A percentile compares a stretch with the other conserved stretches of the same genome.
Conservation (phyloP, 495 filamentous ascomycete species). For the Penicillium coffeae region DNA sequence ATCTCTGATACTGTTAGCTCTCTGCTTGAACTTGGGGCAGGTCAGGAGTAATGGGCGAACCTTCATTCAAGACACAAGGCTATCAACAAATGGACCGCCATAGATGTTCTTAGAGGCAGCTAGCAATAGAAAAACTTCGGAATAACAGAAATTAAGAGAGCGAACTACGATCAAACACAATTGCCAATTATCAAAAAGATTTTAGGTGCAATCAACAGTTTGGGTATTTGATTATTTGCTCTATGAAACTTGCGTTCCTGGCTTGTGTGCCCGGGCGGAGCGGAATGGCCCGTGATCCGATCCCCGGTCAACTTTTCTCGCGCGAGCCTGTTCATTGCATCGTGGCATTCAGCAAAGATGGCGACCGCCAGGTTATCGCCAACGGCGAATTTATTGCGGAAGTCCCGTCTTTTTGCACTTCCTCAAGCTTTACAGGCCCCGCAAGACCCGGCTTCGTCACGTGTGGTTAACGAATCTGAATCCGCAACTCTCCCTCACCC, state of each 20-base stretch:
- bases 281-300: conserved; percentile 16
- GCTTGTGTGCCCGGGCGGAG: conserved; percentile 15
- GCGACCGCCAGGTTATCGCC: conserved; percentile 51
- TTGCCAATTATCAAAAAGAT: no score
- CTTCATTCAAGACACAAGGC: no score
- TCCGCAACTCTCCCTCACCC: conserved; percentile 74
- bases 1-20: conserved; percentile 55
- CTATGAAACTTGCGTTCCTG: conserved; percentile 12
- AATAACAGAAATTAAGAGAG: no score
- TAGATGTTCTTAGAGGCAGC: no score
- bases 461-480: conserved; percentile 47
- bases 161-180: no score
- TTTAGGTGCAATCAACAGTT: no score
- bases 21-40: conserved; percentile 44
- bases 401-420: conserved; percentile 62
- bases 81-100: no score
- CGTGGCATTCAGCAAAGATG: conserved; percentile 37
- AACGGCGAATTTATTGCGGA: conserved; percentile 60
- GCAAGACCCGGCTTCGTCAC: conserved; percentile 36
- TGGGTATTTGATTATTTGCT: no score
- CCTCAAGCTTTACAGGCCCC: conserved; percentile 53
- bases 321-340: conserved; percentile 19
- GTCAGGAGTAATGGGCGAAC: neutral
- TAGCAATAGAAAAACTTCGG: no score
- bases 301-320: conserved; percentile 37